phyloP scores from a whole-genome alignment of 495 filamentous ascomycete species.

The Saxophila tyrrhenica region DNA sequence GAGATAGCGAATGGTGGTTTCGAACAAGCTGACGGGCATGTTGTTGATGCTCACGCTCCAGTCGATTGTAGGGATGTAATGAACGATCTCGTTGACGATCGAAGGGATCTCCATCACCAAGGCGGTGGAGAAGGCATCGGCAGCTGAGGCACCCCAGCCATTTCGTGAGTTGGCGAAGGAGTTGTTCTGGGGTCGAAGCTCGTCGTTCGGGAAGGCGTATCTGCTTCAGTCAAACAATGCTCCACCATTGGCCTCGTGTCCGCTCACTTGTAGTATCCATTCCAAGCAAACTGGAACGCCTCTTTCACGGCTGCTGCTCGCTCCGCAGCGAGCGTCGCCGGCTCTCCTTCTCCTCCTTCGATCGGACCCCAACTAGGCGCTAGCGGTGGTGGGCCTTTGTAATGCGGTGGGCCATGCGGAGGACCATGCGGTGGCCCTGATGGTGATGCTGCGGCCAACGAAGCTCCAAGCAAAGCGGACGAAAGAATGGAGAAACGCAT shows the following conservation, averaged over 20 bases:
- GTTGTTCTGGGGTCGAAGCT: slow-evolving; percentile 58
- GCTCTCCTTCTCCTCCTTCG: neutral
- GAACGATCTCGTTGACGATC: slow-evolving; percentile 56
- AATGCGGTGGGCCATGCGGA: too few species aligned
- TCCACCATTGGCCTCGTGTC: too few species aligned
- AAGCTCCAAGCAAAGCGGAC: neutral
- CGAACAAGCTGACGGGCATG: slow-evolving; percentile 33
- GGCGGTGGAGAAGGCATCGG: slow-evolving; percentile 75
- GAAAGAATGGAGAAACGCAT: neutral
- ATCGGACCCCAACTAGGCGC: neutral
- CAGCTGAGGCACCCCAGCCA: slow-evolving; percentile 75
- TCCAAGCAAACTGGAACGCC: slow-evolving; percentile 67
- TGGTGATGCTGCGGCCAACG: neutral
- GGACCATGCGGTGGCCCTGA: neutral
- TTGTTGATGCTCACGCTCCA: slow-evolving; percentile 41
- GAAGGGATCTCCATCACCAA: slow-evolving; percentile 61
- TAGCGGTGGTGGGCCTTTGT: neutral
- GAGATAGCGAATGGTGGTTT: slow-evolving; percentile 28
- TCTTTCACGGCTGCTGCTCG: slow-evolving; percentile 57
- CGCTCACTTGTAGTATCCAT: slow-evolving; percentile 36
- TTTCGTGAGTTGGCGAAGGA: slow-evolving; percentile 59
- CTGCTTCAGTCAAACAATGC: slow-evolving; percentile 32
- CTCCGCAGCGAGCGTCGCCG: neutral
- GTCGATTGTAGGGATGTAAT: slow-evolving; percentile 56
- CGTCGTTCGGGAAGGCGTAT: slow-evolving; percentile 72